These are phyloP conservation scores for Berberis vulgaris DNA, from an alignment of 164 flowering plant species.

Conservation along the genomic window DNA sequence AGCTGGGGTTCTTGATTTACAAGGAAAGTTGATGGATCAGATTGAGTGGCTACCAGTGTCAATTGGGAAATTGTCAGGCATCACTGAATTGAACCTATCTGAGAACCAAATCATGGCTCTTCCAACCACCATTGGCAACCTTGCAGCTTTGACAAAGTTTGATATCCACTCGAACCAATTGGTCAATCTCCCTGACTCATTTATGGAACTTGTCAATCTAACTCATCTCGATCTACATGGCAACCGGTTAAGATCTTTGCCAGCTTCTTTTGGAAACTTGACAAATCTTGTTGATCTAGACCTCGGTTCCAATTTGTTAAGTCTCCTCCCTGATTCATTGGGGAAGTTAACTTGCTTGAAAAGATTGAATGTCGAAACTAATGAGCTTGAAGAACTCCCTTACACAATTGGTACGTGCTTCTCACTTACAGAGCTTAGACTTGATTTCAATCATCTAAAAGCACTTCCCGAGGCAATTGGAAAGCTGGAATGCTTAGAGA, in stretches of 20 bases:
- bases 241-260: slow-evolving; percentile 46
- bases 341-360: slow-evolving; percentile 45
- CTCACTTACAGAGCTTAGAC: slow-evolving; percentile 47
- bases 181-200: slow-evolving; percentile 49
- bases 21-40: slow-evolving; percentile 57
- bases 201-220: slow-evolving; percentile 46
- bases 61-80: slow-evolving; percentile 44
- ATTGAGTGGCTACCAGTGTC: slow-evolving; percentile 72
- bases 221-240: slow-evolving; percentile 48
- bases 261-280: slow-evolving; percentile 47
- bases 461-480: slow-evolving; percentile 75
- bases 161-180: slow-evolving; percentile 64
- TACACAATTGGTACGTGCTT: slow-evolving; percentile 58
- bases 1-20: slow-evolving; percentile 41
- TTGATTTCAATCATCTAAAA: slow-evolving; percentile 52
- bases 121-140: slow-evolving; percentile 42
- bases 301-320: slow-evolving; percentile 46
- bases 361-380: slow-evolving; percentile 45
- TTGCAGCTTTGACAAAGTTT: slow-evolving; percentile 43
- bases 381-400: slow-evolving; percentile 63
- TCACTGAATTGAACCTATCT: slow-evolving; percentile 43
- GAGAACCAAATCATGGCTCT: slow-evolving; percentile 58
- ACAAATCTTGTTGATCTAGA: slow-evolving; percentile 43
- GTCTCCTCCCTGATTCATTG: slow-evolving; percentile 37
- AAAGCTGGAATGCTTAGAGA: slow-evolving; percentile 48